Percentiles rank a stretch among this genome's conserved stretches.
phyloP scores from a whole-genome alignment of 23 red algal species.

The Chondrus crispus region DNA sequence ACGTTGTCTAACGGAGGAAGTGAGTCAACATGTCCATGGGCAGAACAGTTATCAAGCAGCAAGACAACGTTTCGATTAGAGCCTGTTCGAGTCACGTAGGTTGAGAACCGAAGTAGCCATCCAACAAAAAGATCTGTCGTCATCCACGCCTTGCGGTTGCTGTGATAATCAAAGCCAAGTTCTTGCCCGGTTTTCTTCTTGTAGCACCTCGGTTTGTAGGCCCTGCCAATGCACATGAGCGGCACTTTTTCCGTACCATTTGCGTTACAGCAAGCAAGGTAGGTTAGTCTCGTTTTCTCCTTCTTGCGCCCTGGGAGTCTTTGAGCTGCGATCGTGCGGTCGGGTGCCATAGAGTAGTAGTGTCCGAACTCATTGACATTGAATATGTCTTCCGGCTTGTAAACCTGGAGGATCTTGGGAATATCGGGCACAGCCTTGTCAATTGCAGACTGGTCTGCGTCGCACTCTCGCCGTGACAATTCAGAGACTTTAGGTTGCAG shows the following conservation, averaged over 20 bases:
- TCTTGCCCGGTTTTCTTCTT: not conserved
- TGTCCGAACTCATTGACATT: slow-evolving; percentile 28
- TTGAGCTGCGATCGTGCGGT: not conserved
- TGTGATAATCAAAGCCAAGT: slow-evolving; percentile 1
- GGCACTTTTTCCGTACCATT: slow-evolving; percentile 16
- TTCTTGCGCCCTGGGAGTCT: not conserved
- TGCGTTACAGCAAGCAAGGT: slow-evolving; percentile 15
- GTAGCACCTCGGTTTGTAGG: not conserved
- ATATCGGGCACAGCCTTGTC: too few relatives aligned
- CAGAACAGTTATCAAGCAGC: slow-evolving; percentile 21
- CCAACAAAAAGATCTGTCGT: slow-evolving; percentile 21
- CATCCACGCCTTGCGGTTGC: slow-evolving; percentile 28
- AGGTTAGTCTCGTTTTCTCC: not conserved
- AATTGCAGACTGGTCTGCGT: not conserved
- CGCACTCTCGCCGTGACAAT: not conserved
- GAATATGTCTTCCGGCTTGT: slow-evolving; percentile 3
- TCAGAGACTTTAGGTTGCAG: slow-evolving; percentile 1
- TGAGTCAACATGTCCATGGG: slow-evolving; percentile 14
- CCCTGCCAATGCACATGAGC: slow-evolving; percentile 13
- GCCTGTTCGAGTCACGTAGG: not conserved
- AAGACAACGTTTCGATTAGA: slow-evolving; percentile 21
- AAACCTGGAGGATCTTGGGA: too few relatives aligned
- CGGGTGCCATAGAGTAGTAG: slow-evolving; percentile 1
- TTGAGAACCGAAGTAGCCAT: slow-evolving; percentile 21
- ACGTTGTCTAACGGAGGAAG: slow-evolving; percentile 1